phyloP scores from a whole-genome alignment of 495 filamentous ascomycete species.

The Mycothermus thermophilus region DNA sequence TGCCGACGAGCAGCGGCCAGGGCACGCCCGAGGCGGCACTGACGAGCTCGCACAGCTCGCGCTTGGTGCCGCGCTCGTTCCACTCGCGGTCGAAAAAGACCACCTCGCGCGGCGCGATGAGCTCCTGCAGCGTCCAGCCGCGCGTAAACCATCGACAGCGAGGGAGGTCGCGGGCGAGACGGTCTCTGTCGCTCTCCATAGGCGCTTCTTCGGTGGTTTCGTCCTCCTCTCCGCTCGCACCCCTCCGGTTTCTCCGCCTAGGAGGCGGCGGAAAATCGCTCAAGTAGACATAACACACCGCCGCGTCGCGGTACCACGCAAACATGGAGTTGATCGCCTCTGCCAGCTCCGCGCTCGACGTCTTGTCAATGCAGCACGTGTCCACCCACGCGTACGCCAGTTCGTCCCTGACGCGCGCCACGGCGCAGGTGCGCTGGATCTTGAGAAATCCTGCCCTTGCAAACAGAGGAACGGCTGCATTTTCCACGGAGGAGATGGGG shows the following conservation, averaged over 20 bases:
- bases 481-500: too few relatives aligned
- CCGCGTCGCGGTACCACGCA: conserved; percentile 1
- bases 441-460: conserved; percentile 12
- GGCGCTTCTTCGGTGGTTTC: too few relatives aligned
- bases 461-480: too few relatives aligned
- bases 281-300: conserved; percentile 3
- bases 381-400: conserved; percentile 21
- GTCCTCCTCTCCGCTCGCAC: too few relatives aligned
- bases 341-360: too few relatives aligned
- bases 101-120: conserved; percentile 1
- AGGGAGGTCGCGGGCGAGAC: not conserved
- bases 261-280: not conserved
- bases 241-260: not conserved
- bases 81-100: conserved; percentile 3
- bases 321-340: too few relatives aligned
- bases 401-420: conserved; percentile 6
- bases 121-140: too few relatives aligned
- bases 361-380: conserved; percentile 23
- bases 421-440: conserved; percentile 9
- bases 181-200: too few relatives aligned
- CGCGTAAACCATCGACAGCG: too few relatives aligned
- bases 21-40: not conserved
- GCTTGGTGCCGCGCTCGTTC: not conserved
- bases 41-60: not conserved
- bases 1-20: not conserved